Percentiles rank a stretch among this genome's conserved stretches.
Conservation (phyloP, 2,329 filamentous ascomycete genomes). For the Arthroderma sp. region DNA sequence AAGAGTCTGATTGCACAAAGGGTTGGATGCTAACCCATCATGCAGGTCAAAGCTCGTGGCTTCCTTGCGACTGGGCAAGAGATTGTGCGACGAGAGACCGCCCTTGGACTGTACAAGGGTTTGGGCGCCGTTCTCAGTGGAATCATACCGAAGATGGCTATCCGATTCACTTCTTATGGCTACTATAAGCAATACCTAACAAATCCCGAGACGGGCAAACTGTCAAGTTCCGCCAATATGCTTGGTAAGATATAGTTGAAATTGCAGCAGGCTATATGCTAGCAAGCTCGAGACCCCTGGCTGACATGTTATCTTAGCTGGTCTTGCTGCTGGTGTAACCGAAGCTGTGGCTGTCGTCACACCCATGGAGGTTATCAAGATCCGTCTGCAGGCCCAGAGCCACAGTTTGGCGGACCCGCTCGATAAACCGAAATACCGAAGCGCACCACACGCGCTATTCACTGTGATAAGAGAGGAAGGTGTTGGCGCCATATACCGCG, state of each 20-base stretch:
- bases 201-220: conserved; percentile 51
- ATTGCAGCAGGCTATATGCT: neutral
- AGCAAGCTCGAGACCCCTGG: neutral
- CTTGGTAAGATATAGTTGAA: conserved; percentile 36
- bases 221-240: conserved; percentile 63
- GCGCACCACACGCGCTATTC: conserved; percentile 70
- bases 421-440: conserved; percentile 93
- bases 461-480: conserved; percentile 91
- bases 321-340: conserved; percentile 83
- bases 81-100: conserved; percentile 82
- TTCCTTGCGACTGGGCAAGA: conserved; percentile 77
- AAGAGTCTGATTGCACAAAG: neutral
- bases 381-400: conserved; percentile 92
- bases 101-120: conserved; percentile 90
- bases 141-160: conserved; percentile 98
- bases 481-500: conserved; percentile 73
- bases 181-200: conserved; percentile 79
- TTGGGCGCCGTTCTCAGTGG: conserved; percentile 92
- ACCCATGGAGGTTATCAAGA: conserved; percentile 99
- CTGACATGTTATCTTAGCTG: conserved; percentile 42
- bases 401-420: conserved; percentile 96
- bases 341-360: conserved; percentile 95
- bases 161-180: conserved; percentile 95
- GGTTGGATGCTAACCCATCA: neutral
- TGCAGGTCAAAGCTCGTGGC: conserved; percentile 59